Conservation (phyloP, 2,329 filamentous ascomycete genomes). For the Furcasterigmium sp. region DNA sequence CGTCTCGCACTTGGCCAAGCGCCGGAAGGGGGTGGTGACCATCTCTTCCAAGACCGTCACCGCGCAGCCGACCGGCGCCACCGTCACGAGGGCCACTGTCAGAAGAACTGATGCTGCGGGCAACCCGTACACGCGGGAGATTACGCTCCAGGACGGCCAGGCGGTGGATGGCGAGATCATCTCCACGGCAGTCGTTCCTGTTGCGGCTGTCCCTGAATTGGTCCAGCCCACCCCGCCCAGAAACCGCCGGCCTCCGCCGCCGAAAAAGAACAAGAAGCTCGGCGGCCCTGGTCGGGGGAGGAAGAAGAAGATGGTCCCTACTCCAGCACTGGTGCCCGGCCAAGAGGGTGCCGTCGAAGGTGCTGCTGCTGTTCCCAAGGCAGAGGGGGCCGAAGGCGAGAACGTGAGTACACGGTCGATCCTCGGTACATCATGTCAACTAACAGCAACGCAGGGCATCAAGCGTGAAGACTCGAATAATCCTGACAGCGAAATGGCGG, state of each 20-base stretch:
- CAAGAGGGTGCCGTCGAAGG: slow-evolving; percentile 28
- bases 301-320: slow-evolving; percentile 65
- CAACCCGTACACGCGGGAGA: slow-evolving; percentile 78
- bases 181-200: slow-evolving; percentile 49
- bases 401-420: slow-evolving; percentile 6
- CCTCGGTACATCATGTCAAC: slow-evolving; percentile 7
- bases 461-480: slow-evolving; percentile 38
- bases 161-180: slow-evolving; percentile 77
- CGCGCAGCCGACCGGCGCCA: slow-evolving; percentile 41
- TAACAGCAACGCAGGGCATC: slow-evolving; percentile 23
- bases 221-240: slow-evolving; percentile 32
- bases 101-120: slow-evolving; percentile 72
- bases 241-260: slow-evolving; percentile 70
- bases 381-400: slow-evolving; percentile 8
- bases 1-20: slow-evolving; percentile 54
- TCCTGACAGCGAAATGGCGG: slow-evolving; percentile 48
- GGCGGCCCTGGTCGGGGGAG: slow-evolving; percentile 69
- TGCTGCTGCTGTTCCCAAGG: slow-evolving; percentile 14
- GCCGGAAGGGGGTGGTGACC: slow-evolving; percentile 56
- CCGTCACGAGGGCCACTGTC: slow-evolving; percentile 73
- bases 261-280: slow-evolving; percentile 64
- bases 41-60: slow-evolving; percentile 45
- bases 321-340: slow-evolving; percentile 28
- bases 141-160: slow-evolving; percentile 76
- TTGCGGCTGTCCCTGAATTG: slow-evolving; percentile 51